A percentile compares a stretch with the other conserved stretches of the same genome.
These are phyloP conservation scores for Glomus cerebriforme DNA, from an alignment of 192 early-diverging fungal genomes.

Conservation along the genomic window DNA sequence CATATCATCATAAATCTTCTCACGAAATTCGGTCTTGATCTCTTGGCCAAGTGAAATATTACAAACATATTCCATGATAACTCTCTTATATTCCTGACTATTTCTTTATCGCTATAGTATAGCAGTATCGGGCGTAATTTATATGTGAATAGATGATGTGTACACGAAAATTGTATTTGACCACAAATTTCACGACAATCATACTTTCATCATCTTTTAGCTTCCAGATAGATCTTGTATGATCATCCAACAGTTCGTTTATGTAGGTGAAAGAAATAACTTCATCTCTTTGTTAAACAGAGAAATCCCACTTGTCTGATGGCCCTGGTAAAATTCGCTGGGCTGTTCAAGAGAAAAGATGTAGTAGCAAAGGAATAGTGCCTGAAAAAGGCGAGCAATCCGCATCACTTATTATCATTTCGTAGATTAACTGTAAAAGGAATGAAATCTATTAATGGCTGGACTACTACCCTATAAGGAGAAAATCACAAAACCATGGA, in stretches of 20 bases:
- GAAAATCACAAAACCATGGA: constrained; percentile 9
- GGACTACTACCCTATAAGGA: constrained; percentile 1
- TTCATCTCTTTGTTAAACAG: neutral
- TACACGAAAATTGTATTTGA: neutral
- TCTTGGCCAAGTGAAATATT: too few species aligned
- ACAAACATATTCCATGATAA: too few species aligned
- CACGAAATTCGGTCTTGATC: too few species aligned
- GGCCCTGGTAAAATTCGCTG: neutral
- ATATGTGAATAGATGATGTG: too few species aligned
- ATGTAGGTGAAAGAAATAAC: neutral
- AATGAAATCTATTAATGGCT: neutral
- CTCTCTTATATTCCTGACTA: too few species aligned
- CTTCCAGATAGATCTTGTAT: neutral
- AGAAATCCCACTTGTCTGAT: neutral
- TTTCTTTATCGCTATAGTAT: too few species aligned
- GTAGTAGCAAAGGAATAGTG: too few species aligned
- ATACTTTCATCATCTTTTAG: neutral
- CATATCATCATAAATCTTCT: too few species aligned
- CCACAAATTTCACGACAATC: neutral
- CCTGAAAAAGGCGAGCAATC: neutral
- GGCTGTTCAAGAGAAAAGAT: neutral
- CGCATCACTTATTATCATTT: neutral
- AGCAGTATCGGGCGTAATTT: too few species aligned
- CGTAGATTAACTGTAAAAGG: neutral
- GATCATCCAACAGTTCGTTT: neutral